Conservation (phyloP, 2,329 filamentous ascomycete genomes). For the Akanthomyces muscarius region DNA sequence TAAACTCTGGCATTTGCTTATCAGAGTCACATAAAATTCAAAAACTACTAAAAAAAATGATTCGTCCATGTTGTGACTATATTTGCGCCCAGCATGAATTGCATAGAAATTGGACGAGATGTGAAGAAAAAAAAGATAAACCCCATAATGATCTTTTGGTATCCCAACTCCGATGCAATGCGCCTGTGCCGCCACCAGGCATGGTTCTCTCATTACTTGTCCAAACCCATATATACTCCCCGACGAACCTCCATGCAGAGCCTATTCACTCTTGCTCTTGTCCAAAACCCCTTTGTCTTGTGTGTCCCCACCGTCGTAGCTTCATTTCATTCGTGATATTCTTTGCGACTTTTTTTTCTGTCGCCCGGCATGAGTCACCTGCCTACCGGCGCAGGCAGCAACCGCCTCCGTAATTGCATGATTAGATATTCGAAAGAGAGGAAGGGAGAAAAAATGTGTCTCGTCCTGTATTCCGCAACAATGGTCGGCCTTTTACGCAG, state of each 20-base stretch:
- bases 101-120: background rate
- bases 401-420: background rate
- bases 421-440: background rate
- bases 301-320: background rate
- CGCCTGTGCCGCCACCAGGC: background rate
- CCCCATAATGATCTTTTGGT: background rate
- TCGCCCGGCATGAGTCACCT: background rate
- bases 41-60: background rate
- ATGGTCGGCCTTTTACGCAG: conserved; percentile 28
- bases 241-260: background rate
- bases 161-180: conserved; percentile 11
- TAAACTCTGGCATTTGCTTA: background rate
- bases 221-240: background rate
- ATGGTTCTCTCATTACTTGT: background rate
- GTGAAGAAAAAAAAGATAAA: background rate
- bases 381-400: background rate
- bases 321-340: background rate
- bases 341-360: background rate
- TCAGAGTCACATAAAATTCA: conserved; percentile 1
- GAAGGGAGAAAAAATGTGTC: no score
- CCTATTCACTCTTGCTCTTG: background rate
- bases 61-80: background rate
- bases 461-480: no score
- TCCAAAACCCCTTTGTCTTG: background rate
- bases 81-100: background rate